Conservation (phyloP, 2,329 filamentous ascomycete species). For the Lasiodiplodia gonubiensis region DNA sequence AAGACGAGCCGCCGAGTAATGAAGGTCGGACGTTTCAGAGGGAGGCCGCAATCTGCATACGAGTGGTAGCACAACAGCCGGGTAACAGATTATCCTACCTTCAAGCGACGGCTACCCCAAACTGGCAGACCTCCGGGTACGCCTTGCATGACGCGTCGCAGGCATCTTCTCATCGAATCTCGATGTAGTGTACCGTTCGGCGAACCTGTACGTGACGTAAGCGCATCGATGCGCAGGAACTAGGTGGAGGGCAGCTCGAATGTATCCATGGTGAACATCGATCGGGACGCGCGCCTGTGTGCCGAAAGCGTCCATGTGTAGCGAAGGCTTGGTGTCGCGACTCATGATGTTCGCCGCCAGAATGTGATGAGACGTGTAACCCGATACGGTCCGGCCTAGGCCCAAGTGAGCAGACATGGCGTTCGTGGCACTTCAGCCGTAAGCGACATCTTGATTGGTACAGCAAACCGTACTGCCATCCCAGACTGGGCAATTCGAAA, state of each 20-base stretch:
- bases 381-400: background rate
- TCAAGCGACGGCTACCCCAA: background rate
- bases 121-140: background rate
- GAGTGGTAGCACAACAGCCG: background rate
- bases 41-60: background rate
- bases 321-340: background rate
- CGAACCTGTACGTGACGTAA: slow-evolving; percentile 6
- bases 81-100: background rate
- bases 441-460: slow-evolving; percentile 6
- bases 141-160: background rate
- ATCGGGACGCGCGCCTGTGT: background rate
- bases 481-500: slow-evolving; percentile 2
- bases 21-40: background rate
- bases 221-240: slow-evolving; percentile 9
- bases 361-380: background rate
- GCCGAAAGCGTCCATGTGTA: slow-evolving; percentile 7
- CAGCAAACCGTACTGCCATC: background rate
- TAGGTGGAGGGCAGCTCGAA: background rate
- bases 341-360: slow-evolving; percentile 8
- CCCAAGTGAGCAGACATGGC: background rate
- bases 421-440: background rate
- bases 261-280: background rate
- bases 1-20: background rate
- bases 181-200: background rate
- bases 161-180: background rate